Evolutionary conservation across 345 rosid species (phyloP), one percentile per base, ranked within the genome.

Genomic region (Noccaea bulbosa): DNA sequence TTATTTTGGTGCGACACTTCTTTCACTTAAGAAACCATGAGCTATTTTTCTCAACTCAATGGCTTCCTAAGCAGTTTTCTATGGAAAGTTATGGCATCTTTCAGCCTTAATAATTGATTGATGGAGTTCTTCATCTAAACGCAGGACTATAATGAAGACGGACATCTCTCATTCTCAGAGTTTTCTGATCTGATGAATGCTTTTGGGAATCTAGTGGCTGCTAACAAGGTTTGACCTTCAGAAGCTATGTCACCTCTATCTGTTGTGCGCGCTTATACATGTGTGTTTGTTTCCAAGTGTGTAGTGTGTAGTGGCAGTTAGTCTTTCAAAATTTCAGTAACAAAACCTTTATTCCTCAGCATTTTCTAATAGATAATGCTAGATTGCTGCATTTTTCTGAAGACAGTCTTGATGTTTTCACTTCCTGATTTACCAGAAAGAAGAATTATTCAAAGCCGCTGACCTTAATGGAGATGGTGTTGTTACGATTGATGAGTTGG

Each of bases 401-500:
- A 7, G 34, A 51, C 11, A 53, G 1, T 60, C 8, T 32, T 63
- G 62, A 48, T 64, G 60, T 63, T 63, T 47, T 49, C 70, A 54
- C 60, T 49, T 34, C 48, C 5, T 62, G 39, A 20, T 67, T 81
- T 55, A 16, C 78, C 82, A 93, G 97, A 93, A 88, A 87, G 87
- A 89, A 80, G 94, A 89, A 80, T 85, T 93, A 68, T 93, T 93
- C 73, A 86, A 83, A 83, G 89, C 89, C 7, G 97, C 97, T 71
- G 98, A 93, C 83, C 67, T 68, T 74, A 89, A 93, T 78, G 88
- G 88, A 76, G 98, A 91, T 64, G 94, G 85, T 71, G 85, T 78
- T 80, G 98, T 93, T 77, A 84, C 91, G 82, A 70, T 91, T 77
- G 98, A 93, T 80, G 98, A 93, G 85, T 76, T 93, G 81, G 97